A percentile compares a stretch with the other conserved stretches of the same genome.
Conservation (phyloP, 202 grass and related monocot species). For the Schoenoplectus triqueter region DNA sequence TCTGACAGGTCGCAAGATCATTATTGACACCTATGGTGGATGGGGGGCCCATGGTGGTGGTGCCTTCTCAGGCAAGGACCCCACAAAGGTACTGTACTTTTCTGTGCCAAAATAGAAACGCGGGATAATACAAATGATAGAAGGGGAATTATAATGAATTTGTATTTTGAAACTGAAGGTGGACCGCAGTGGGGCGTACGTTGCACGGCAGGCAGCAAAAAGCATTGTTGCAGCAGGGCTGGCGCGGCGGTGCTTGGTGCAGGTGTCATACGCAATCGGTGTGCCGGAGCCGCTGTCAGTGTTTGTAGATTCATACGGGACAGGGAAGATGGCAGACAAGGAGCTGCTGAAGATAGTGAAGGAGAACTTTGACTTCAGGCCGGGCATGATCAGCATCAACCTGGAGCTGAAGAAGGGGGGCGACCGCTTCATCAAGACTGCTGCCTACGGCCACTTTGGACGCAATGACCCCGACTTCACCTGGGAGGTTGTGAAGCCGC, state of each 20-base stretch:
- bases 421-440: conserved; percentile 61
- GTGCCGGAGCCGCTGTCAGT: conserved; percentile 67
- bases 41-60: conserved; percentile 93
- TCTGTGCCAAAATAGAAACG: neutral
- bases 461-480: conserved; percentile 65
- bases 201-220: conserved; percentile 63
- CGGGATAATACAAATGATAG: neutral
- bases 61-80: conserved; percentile 73
- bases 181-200: conserved; percentile 61
- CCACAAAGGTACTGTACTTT: conserved; percentile 52
- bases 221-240: conserved; percentile 63
- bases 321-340: conserved; percentile 59
- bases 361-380: conserved; percentile 74
- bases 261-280: conserved; percentile 69
- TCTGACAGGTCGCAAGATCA: conserved; percentile 72
- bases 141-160: neutral
- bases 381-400: conserved; percentile 71
- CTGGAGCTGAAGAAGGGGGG: conserved; percentile 69
- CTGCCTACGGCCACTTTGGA: conserved; percentile 63
- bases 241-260: conserved; percentile 63
- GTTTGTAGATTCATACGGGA: conserved; percentile 71
- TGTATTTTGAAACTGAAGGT: conserved; percentile 35
- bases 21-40: conserved; percentile 89
- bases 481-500: conserved; percentile 61
- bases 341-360: conserved; percentile 64